A percentile compares a stretch with the other conserved stretches of the same genome.
Conservation (phyloP, 345 rosid genomes). For the Xanthoceras sorbifolium region DNA sequence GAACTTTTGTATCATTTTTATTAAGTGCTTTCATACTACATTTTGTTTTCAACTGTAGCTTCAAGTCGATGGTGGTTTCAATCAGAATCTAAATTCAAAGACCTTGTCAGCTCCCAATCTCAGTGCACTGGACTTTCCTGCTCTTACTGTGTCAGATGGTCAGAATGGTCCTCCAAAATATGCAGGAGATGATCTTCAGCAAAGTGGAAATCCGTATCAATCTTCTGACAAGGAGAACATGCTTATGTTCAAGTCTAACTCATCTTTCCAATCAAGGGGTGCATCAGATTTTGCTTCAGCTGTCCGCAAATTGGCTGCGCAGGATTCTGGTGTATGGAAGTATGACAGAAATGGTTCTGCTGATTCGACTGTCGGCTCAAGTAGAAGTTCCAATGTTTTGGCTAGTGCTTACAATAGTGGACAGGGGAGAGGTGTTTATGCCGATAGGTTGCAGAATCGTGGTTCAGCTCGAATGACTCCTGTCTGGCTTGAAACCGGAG, state of each 20-base stretch:
- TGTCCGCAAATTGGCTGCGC: slow-evolving; percentile 84
- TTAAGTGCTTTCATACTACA: slow-evolving; percentile 15
- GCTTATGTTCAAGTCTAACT: slow-evolving; percentile 68
- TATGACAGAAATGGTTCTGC: slow-evolving; percentile 74
- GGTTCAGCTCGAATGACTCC: slow-evolving; percentile 75
- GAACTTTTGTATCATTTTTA: not conserved
- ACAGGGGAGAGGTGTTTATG: slow-evolving; percentile 63
- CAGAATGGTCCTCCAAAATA: slow-evolving; percentile 60
- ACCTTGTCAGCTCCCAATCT: slow-evolving; percentile 72
- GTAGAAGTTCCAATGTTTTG: slow-evolving; percentile 65
- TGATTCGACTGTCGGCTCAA: slow-evolving; percentile 77
- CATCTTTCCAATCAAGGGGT: slow-evolving; percentile 58
- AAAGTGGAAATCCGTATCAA: slow-evolving; percentile 57
- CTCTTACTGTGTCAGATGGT: slow-evolving; percentile 60
- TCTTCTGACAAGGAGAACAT: slow-evolving; percentile 69
- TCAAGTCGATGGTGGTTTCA: slow-evolving; percentile 84
- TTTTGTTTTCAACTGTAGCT: slow-evolving; percentile 57
- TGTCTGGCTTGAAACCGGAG: slow-evolving; percentile 98
- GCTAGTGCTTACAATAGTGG: slow-evolving; percentile 59
- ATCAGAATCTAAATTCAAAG: slow-evolving; percentile 72
- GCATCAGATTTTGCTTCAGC: slow-evolving; percentile 87
- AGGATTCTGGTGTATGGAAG: slow-evolving; percentile 87
- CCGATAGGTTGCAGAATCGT: slow-evolving; percentile 67
- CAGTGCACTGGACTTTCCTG: slow-evolving; percentile 81
- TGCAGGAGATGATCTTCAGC: slow-evolving; percentile 72